These are phyloP conservation scores for Pythium phragmitis DNA, from an alignment of 352 stramenopile genomes.

Conservation along the genomic window DNA sequence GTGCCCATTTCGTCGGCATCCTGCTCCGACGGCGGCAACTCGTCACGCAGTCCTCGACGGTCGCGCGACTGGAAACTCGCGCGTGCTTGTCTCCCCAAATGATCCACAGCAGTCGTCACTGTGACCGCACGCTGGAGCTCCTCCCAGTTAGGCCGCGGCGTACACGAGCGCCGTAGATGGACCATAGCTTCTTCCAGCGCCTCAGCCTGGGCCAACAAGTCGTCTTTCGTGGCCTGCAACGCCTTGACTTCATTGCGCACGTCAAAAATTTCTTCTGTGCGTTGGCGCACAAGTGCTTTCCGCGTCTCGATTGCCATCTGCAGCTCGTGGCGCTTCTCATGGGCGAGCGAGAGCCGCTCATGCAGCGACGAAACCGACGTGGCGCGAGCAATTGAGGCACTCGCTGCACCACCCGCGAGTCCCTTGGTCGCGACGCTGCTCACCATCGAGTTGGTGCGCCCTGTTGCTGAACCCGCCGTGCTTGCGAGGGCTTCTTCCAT, in stretches of 20 bases:
- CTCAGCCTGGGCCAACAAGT: conserved; percentile 28
- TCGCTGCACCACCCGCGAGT: conserved; percentile 16
- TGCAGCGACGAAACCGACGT: conserved; percentile 1
- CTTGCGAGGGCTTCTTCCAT: conserved; percentile 40
- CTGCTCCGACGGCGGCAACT: conserved; percentile 24
- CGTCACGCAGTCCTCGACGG: conserved; percentile 1
- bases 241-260: conserved; percentile 41
- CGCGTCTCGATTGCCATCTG: conserved; percentile 32
- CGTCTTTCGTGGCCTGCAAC: conserved; percentile 31
- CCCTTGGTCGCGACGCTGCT: conserved; percentile 20
- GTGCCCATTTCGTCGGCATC: conserved; percentile 35
- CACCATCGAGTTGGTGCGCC: conserved; percentile 23
- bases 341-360: conserved; percentile 20
- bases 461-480: conserved; percentile 3
- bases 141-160: conserved; percentile 65
- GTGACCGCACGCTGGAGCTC: conserved; percentile 49
- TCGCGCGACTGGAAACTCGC: conserved; percentile 20
- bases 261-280: conserved; percentile 66
- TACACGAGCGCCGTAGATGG: conserved; percentile 55
- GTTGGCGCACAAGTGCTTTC: conserved; percentile 33
- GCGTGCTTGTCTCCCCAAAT: conserved; percentile 24
- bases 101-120: conserved; percentile 58
- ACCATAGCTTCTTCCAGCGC: conserved; percentile 37
- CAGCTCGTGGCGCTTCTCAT: conserved; percentile 15
- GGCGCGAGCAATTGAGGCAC: background rate